Base-by-base conservation (phyloP, 208 protist species). In the Crithidia sp. region DNA sequence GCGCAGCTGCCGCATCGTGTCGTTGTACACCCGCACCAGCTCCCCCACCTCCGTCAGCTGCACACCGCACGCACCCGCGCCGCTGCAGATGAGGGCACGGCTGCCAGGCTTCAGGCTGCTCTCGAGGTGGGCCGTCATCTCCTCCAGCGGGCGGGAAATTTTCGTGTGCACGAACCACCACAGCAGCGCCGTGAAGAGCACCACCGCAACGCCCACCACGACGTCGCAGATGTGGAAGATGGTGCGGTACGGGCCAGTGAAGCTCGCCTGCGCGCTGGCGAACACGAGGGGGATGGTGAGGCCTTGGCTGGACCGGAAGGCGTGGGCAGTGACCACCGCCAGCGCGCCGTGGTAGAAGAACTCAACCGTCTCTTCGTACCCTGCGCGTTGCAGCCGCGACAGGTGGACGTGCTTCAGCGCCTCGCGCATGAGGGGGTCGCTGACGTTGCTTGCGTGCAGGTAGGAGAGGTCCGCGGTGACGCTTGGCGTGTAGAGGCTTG, bases 321-420 rank as follows among this genome's bases (percentile, higher is more conserved):
- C 36, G 49, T 47, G 53, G 6, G 56, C 63, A 7, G 63, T 63
- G 19, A 64, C 66, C 16, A 66, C 52, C 19, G 52, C 47, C 8
- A 5, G 52, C 7, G 50, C 43, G 8, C 37, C 57, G 0, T 66
- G 28, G 67, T 55, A 54, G 54, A 4, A n/a, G 39, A 71, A 77
- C 2, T 58, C 19, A 7, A 28, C 19, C 5, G 19, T 65, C 7
- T 57, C 5, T 9, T 40, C 6, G 55, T 71, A 41, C 2, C 39
- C 66, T 6, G 6, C 12, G 4, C 61, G 36, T 9, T 59, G 63
- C 55, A 80, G 52, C 7, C 16, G 54, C 8, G 17, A 5, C 7
- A 82, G 36, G 57, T 73, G 19, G 14, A 86, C 45, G 61, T 80
- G 71, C 64, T 60, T 67, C 43, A 86, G 54, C 13, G 77, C 82